Evolutionary conservation across 345 rosid genomes (phyloP).

Genomic region (Abelmoschus esculentus): DNA sequence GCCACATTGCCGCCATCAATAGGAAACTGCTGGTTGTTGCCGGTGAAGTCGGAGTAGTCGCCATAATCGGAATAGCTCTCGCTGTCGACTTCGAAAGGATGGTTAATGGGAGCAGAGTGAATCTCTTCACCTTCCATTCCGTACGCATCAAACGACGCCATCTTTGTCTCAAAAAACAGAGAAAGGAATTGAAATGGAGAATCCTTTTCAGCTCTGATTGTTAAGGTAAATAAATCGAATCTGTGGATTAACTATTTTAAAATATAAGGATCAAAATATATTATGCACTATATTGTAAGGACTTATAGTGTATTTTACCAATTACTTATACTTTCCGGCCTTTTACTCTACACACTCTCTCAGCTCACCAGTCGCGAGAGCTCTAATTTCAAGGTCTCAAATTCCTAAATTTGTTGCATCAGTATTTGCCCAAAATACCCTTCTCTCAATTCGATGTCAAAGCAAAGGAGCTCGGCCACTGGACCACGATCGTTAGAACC

Average conservation of each 20-base stretch:
- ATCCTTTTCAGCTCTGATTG: too few relatives aligned
- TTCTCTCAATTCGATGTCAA: constrained; percentile 12
- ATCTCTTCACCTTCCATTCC: constrained; percentile 33
- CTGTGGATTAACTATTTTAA: too few relatives aligned
- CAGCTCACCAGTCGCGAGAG: neutral
- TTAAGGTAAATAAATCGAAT: too few relatives aligned
- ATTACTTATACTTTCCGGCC: too few relatives aligned
- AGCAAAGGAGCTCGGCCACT: constrained; percentile 8
- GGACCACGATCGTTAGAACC: constrained; percentile 71
- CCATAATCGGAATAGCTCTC: constrained; percentile 33
- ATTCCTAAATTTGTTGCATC: neutral
- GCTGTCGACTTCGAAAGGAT: constrained; percentile 29
- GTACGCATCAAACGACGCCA: constrained; percentile 49
- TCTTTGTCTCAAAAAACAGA: neutral
- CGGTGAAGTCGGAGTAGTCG: constrained; percentile 42
- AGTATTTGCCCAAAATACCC: constrained; percentile 10
- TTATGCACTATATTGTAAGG: too few relatives aligned
- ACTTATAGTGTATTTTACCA: too few relatives aligned
- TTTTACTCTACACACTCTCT: too few relatives aligned
- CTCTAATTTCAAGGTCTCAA: neutral
- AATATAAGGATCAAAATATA: too few relatives aligned
- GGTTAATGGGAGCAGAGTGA: constrained; percentile 22
- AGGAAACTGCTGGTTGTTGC: constrained; percentile 21
- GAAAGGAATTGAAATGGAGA: constrained; percentile 6
- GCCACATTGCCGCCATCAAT: constrained; percentile 31